Percentiles rank a stretch among this genome's conserved stretches.
These are phyloP conservation scores for Symbiotaphrina buchneri DNA, from an alignment of 495 filamentous ascomycete species.

Conservation along the genomic window DNA sequence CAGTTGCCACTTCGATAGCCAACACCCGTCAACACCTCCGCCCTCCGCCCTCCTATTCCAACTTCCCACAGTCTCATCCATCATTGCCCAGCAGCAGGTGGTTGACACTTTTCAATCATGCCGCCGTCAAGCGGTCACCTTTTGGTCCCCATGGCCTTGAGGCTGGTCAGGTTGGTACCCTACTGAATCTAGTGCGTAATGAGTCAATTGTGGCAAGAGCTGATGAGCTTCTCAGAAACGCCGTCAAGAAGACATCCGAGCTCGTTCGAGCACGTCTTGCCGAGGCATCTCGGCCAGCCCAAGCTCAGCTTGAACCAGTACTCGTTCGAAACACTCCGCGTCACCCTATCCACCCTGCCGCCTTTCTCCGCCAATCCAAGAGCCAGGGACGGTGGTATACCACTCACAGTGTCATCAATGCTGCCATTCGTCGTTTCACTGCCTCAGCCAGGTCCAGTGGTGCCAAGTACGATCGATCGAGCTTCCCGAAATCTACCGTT, in stretches of 20 bases:
- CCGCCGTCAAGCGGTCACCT: conserved; percentile 42
- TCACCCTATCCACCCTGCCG: conserved; percentile 51
- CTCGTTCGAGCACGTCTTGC: conserved; percentile 38
- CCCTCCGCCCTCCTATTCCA: no score
- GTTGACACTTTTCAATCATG: conserved; percentile 31
- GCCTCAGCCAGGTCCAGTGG: conserved; percentile 26
- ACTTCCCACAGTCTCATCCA: no score
- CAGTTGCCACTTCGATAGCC: no score
- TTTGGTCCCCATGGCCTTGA: conserved; percentile 46
- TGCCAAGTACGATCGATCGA: conserved; percentile 33
- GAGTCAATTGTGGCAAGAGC: neutral
- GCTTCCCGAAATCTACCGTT: conserved; percentile 41
- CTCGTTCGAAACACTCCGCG: conserved; percentile 24
- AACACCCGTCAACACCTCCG: no score
- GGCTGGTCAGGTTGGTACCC: conserved; percentile 31
- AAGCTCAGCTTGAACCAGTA: conserved; percentile 24
- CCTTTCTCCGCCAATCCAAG: conserved; percentile 43
- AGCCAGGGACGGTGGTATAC: conserved; percentile 53
- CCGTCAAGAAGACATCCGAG: conserved; percentile 37
- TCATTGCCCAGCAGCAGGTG: no score
- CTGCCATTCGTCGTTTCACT: conserved; percentile 34
- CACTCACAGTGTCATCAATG: conserved; percentile 35
- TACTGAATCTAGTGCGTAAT: neutral
- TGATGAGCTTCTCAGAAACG: conserved; percentile 24
- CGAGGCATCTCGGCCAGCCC: conserved; percentile 23